A percentile compares a stretch with the other conserved stretches of the same genome.
Evolutionary conservation across 495 filamentous ascomycete species (phyloP).

Genomic region (Tuber umbilicatum): DNA sequence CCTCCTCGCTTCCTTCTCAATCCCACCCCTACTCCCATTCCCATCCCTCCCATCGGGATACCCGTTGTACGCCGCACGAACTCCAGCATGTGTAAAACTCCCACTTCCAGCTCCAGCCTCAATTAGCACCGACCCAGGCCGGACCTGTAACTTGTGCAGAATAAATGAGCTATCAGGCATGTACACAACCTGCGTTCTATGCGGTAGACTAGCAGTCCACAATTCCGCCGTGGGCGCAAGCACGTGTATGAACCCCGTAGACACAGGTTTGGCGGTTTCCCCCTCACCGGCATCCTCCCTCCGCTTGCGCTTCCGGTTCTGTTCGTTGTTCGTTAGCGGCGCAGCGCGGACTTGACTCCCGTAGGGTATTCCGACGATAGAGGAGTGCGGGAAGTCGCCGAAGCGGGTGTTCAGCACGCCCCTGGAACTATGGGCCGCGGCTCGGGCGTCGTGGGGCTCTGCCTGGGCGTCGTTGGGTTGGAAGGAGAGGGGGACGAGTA

Average conservation of each 20-base stretch:
- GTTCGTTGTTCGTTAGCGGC: constrained; percentile 50
- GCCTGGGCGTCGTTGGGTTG: constrained; percentile 41
- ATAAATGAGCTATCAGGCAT: constrained; percentile 96
- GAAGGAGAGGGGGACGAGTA: constrained; percentile 67
- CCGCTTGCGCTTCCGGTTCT: constrained; percentile 54
- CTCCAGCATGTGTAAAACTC: constrained; percentile 87
- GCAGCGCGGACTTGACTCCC: constrained; percentile 84
- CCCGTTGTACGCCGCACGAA: constrained; percentile 79
- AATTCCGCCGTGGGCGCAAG: constrained; percentile 85
- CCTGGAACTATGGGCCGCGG: constrained; percentile 46
- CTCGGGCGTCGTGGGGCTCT: constrained; percentile 59
- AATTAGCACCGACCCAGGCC: constrained; percentile 73
- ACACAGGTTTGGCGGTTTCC: background rate
- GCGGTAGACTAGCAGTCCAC: constrained; percentile 84
- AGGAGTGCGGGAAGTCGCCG: constrained; percentile 88
- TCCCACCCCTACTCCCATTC: constrained; percentile 19
- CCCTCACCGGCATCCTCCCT: constrained; percentile 41
- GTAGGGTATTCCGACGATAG: constrained; percentile 74
- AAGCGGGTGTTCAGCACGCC: constrained; percentile 82
- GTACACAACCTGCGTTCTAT: constrained; percentile 96
- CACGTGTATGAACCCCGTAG: constrained; percentile 82
- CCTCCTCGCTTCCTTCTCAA: constrained; percentile 40
- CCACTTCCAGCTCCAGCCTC: constrained; percentile 94
- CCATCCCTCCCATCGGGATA: constrained; percentile 48
- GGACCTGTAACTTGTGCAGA: constrained; percentile 72